These are phyloP conservation scores for Lepidium africanum DNA, from an alignment of 345 rosid genomes.

Conservation along the genomic window DNA sequence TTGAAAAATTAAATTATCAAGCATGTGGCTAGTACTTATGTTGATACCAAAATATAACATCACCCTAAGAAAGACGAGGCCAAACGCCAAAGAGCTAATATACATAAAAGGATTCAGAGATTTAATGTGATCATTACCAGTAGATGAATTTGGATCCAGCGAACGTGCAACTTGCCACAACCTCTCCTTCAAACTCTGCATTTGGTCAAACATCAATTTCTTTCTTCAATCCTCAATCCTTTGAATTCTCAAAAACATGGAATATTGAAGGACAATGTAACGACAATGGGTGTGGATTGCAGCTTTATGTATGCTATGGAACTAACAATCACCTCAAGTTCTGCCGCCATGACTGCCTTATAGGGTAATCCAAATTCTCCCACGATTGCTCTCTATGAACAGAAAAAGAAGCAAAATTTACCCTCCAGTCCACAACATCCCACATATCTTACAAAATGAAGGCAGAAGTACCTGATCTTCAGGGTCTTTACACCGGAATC, in stretches of 20 bases:
- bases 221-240: background rate
- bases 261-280: background rate
- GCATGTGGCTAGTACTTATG: background rate
- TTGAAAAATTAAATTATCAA: background rate
- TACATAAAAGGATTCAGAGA: background rate
- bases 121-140: slow-evolving; percentile 36
- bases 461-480: slow-evolving; percentile 57
- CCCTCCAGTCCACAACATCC: background rate
- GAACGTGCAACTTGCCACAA: slow-evolving; percentile 54
- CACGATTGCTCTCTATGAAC: slow-evolving; percentile 50
- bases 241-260: background rate
- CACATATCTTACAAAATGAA: background rate
- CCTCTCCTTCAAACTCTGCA: slow-evolving; percentile 49
- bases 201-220: background rate
- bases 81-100: background rate
- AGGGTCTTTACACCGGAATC: slow-evolving; percentile 31
- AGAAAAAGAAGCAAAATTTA: background rate
- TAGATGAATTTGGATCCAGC: slow-evolving; percentile 22
- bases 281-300: background rate
- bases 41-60: background rate
- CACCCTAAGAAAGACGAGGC: background rate
- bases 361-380: slow-evolving; percentile 64
- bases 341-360: slow-evolving; percentile 53
- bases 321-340: slow-evolving; percentile 53
- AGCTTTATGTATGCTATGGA: background rate